Evolutionary conservation across 2,329 filamentous ascomycete genomes (phyloP), one percentile per base, ranked within the genome.

Genomic region (Phaeosphaeria sp.): DNA sequence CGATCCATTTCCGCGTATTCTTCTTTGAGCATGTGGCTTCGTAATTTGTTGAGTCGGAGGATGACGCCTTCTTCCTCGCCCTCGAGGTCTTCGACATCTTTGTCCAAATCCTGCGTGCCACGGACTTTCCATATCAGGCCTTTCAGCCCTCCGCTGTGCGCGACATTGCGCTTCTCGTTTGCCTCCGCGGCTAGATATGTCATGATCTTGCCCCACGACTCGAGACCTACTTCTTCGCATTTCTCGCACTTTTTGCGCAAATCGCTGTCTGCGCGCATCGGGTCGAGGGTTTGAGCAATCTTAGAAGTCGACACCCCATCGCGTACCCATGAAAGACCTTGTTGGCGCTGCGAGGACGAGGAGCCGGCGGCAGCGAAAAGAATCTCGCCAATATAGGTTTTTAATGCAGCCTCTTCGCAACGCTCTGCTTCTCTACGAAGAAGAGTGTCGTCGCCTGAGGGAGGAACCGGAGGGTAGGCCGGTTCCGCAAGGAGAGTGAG

Each of bases 351-450:
- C 10, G 60, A 48, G 54, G 58, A 53, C 51, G 74, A 76, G 3
- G 72, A 59, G 3, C 81, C 79, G n/a, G 85, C 84, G 4, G 85
- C 85, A 0, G 91, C 86, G 76, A 90, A 97, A 30, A 98, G 84
- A 51, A 98, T 96, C 79, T 98, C 94, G 57, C 94, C 94, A 62
- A 98, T 94, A 77, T 97, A 95, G 22, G 93, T 85, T 82, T 92
- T 93, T 15, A 97, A 79, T 0, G 87, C 92, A 2, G 93, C 92
- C 77, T 97, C 93, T 64, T 95, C 90, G 76, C 93, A 97, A 39
- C 85, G 84, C 6, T 91, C 87, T 25, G 84, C 81, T 10, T 87
- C 72, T 54, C 85, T 86, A 47, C 91, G 89, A 55, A 83, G 78
- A 0, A 93, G 87, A 0, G 89, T 83, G 2, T 85, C 79, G 47